Evolutionary conservation across 331 rosid genomes (phyloP).

Genomic region (Stylosanthes scabra): DNA sequence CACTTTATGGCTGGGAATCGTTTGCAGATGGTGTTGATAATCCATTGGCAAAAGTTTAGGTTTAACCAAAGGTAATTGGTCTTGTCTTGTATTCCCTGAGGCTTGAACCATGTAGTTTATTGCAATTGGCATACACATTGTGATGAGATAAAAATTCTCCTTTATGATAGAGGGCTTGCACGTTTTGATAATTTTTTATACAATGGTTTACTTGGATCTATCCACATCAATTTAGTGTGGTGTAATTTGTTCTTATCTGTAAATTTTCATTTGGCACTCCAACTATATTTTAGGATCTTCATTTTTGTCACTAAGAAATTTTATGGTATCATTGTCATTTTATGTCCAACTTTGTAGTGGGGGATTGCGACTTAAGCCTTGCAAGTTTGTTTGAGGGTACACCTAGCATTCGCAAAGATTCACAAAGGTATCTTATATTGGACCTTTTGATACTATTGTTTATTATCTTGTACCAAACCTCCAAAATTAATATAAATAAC

Average conservation of each 20-base stretch:
- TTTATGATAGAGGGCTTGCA: constrained; percentile 13
- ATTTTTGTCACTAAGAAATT: constrained; percentile 11
- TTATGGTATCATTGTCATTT: constrained; percentile 30
- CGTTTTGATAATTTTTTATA: background rate
- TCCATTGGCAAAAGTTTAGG: constrained; percentile 95
- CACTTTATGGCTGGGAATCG: constrained; percentile 87
- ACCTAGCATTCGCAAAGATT: constrained; percentile 91
- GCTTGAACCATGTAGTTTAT: background rate
- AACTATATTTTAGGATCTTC: constrained; percentile 31
- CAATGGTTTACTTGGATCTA: constrained; percentile 10
- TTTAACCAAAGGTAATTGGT: constrained; percentile 91
- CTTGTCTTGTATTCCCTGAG: constrained; percentile 36
- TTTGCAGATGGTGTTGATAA: constrained; percentile 86
- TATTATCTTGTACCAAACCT: background rate
- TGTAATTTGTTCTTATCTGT: constrained; percentile 24
- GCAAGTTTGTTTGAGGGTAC: constrained; percentile 89
- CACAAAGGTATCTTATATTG: constrained; percentile 69
- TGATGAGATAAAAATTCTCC: constrained; percentile 20
- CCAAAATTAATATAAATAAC: background rate
- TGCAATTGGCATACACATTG: constrained; percentile 17
- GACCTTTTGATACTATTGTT: constrained; percentile 16
- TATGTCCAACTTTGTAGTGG: constrained; percentile 61
- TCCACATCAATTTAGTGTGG: background rate
- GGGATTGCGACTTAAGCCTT: constrained; percentile 96
- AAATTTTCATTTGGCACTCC: constrained; percentile 1